These are phyloP conservation scores for Trichoderma harzianum DNA, from an alignment of 2,329 filamentous ascomycete species.

Conservation along the genomic window DNA sequence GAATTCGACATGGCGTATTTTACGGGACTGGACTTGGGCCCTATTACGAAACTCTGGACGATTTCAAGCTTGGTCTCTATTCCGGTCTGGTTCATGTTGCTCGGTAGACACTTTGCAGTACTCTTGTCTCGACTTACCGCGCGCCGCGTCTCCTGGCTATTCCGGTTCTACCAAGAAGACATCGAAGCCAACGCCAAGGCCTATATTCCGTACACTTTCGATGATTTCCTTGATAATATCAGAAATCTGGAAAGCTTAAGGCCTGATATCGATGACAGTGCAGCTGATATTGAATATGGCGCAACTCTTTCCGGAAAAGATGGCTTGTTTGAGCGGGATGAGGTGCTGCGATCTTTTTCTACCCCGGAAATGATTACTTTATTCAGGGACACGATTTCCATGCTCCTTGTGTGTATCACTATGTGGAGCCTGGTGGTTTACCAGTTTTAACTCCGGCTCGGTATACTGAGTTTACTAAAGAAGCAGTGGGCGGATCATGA, in stretches of 20 bases:
- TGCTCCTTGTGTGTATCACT: background rate
- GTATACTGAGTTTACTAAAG: background rate
- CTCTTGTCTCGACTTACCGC: background rate
- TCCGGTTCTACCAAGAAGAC: background rate
- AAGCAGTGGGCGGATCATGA: background rate
- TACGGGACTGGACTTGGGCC: background rate
- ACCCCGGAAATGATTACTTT: background rate
- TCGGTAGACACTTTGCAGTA: background rate
- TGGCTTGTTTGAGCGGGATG: background rate
- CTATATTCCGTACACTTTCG: background rate
- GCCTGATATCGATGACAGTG: background rate
- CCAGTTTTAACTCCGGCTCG: background rate
- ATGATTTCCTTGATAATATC: background rate
- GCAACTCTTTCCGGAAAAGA: background rate
- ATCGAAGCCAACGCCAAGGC: background rate
- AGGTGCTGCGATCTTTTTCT: background rate
- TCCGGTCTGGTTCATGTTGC: background rate
- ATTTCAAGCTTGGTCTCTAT: background rate
- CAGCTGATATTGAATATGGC: background rate
- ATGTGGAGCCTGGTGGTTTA: background rate
- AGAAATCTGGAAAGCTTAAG: background rate
- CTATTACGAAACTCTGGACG: background rate
- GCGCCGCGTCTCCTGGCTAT: background rate
- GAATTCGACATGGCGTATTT: background rate
- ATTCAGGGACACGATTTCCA: background rate